A percentile compares a stretch with the other conserved stretches of the same genome.
phyloP scores from a whole-genome alignment of 116 monocot genomes.

The Dioscorea cayenensis region DNA sequence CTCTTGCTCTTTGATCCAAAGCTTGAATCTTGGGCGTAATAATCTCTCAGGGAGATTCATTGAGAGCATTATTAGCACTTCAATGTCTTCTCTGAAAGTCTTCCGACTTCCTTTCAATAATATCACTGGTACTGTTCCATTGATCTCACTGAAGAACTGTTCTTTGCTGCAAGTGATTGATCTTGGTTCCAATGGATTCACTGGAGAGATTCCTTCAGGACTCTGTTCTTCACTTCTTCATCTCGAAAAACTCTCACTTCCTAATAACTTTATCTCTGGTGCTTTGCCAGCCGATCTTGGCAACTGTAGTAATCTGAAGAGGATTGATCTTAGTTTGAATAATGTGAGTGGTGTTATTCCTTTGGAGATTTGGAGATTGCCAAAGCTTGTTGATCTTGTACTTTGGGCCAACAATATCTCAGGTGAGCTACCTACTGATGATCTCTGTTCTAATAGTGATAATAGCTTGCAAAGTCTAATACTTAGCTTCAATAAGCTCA shows the following conservation, averaged over 20 bases:
- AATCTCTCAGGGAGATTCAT: slow-evolving; percentile 60
- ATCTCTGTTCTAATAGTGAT: slow-evolving; percentile 37
- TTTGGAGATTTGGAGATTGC: slow-evolving; percentile 32
- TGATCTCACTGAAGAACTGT: slow-evolving; percentile 34
- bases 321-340: slow-evolving; percentile 81
- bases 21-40: slow-evolving; percentile 52
- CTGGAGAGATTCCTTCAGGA: slow-evolving; percentile 43
- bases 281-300: slow-evolving; percentile 38
- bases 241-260: slow-evolving; percentile 37
- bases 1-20: slow-evolving; percentile 40
- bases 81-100: slow-evolving; percentile 28
- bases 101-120: slow-evolving; percentile 64
- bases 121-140: slow-evolving; percentile 45
- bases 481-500: slow-evolving; percentile 56
- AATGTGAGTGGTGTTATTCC: slow-evolving; percentile 51
- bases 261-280: slow-evolving; percentile 61
- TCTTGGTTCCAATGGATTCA: slow-evolving; percentile 61
- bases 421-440: slow-evolving; percentile 54
- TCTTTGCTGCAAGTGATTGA: slow-evolving; percentile 50
- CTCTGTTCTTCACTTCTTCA: slow-evolving; percentile 47
- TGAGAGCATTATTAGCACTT: slow-evolving; percentile 21
- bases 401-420: slow-evolving; percentile 71
- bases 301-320: slow-evolving; percentile 34
- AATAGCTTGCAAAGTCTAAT: slow-evolving; percentile 50
- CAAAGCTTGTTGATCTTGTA: slow-evolving; percentile 45